These are phyloP conservation scores for Ophiocordyceps australis DNA, from an alignment of 2,329 filamentous ascomycete species.

Conservation along the genomic window DNA sequence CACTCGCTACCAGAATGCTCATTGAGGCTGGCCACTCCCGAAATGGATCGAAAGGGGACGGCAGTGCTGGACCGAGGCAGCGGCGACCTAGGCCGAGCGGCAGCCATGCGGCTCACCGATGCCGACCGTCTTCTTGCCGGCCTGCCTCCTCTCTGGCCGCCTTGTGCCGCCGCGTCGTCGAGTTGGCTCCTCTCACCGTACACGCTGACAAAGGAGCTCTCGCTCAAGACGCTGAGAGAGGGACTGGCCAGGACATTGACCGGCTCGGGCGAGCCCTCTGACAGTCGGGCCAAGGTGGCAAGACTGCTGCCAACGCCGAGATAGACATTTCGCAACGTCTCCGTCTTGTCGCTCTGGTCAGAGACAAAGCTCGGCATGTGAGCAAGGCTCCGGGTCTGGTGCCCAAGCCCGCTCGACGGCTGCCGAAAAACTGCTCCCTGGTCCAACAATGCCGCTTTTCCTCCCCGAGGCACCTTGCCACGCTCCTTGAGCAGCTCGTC, in stretches of 20 bases:
- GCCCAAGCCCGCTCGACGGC: conserved; percentile 6
- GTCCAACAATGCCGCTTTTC: conserved; percentile 13
- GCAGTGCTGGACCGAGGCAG: conserved; percentile 9
- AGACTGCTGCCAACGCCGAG: conserved; percentile 29
- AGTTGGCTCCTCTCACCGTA: conserved; percentile 23
- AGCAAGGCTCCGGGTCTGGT: conserved; percentile 20
- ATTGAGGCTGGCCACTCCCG: too few species aligned
- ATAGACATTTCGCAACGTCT: conserved; percentile 42
- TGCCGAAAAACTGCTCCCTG: conserved; percentile 10
- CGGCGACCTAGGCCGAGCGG: not conserved
- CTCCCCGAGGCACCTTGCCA: conserved; percentile 29
- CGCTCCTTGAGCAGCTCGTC: conserved; percentile 34
- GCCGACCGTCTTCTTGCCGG: conserved; percentile 5
- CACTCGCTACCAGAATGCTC: too few species aligned
- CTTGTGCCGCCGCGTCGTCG: conserved; percentile 2
- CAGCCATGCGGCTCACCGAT: conserved; percentile 8
- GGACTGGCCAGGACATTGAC: conserved; percentile 28
- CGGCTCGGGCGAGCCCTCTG: conserved; percentile 19
- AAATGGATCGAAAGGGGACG: conserved; percentile 24
- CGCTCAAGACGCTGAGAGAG: conserved; percentile 44
- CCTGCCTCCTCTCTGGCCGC: not conserved
- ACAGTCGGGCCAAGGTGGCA: conserved; percentile 27
- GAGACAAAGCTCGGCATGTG: conserved; percentile 49
- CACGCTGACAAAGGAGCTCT: conserved; percentile 48
- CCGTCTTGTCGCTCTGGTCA: conserved; percentile 37